Evolutionary conservation across 192 early-diverging fungal species (phyloP), one percentile per base, ranked within the genome.

Genomic region (Backusella parvicylindrica): DNA sequence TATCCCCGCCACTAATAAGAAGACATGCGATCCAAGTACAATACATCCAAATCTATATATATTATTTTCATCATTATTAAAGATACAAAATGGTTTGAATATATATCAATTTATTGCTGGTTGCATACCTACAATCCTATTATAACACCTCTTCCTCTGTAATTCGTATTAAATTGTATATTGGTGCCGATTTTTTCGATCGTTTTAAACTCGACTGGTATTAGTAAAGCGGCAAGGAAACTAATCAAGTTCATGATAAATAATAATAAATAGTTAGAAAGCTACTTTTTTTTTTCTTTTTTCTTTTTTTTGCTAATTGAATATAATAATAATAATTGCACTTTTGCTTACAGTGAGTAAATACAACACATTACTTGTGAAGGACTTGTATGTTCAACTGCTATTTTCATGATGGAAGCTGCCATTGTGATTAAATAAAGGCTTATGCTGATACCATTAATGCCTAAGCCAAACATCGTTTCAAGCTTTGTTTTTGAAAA

Each of bases 71-170:
- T 18, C 12, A 50, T 41, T 11, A 33, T 72, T 21, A 36, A 8
- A 38, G 6, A 30, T 41, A 0, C 8, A 21, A 31, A 13, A 41
- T 1, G 26, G 3, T 8, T 2, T 28, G n/a, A 3, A 43, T n/a
- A n/a, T n/a, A 28, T 60, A 60, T 60, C 23, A 12, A n/a, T 13
- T 23, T 60, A 26, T 21, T 18, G n/a, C n/a, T 8, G 9, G 21
- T 8, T 13, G 21, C 53, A 6, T 64, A 36, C 81, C 75, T 82
- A 82, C 78, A 88, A 86, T 1, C 86, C 84, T 33, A 86, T 72
- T 21, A 89, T 75, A 11, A 89, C 72, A 18, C 88, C 87, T 12
- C 87, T 81, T 15, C 88, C 87, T 0, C 84, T 80, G 75, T 88
- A 88, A 16, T 85, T 84, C 68, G 83, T 86, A 30, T 87, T 75